A percentile compares a stretch with the other conserved stretches of the same genome.
phyloP scores from a whole-genome alignment of 2,329 filamentous ascomycete genomes.

The Aaosphaeria pasadenensis region DNA sequence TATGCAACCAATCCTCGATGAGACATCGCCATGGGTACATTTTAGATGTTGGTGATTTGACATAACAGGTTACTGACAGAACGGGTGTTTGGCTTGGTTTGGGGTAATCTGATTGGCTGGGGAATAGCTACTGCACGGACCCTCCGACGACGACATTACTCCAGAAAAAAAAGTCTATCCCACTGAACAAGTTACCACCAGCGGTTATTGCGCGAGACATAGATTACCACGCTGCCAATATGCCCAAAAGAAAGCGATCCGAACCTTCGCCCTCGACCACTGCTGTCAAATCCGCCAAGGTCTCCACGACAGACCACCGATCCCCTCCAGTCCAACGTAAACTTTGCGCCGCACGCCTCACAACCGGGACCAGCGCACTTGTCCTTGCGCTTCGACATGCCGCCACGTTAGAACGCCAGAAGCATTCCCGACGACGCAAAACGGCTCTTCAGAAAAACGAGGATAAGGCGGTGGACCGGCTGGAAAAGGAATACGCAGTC shows the following conservation, averaged over 20 bases:
- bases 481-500: slow-evolving; percentile 61
- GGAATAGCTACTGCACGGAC: too few species aligned
- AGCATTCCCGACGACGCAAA: slow-evolving; percentile 63
- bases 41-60: too few species aligned
- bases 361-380: slow-evolving; percentile 49
- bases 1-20: too few species aligned
- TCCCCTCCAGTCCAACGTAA: slow-evolving; percentile 18
- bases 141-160: too few species aligned
- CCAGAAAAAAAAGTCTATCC: too few species aligned
- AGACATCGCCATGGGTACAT: too few species aligned
- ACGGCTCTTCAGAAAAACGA: slow-evolving; percentile 48
- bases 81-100: too few species aligned
- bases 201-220: too few species aligned
- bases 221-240: background rate
- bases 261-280: background rate
- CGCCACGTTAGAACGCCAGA: slow-evolving; percentile 73
- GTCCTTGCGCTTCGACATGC: slow-evolving; percentile 5
- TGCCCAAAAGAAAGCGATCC: slow-evolving; percentile 6
- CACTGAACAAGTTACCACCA: too few species aligned
- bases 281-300: background rate
- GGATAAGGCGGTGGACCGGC: slow-evolving; percentile 49
- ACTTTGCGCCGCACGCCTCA: slow-evolving; percentile 43
- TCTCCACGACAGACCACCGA: slow-evolving; percentile 3
- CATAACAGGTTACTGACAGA: too few species aligned
- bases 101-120: too few species aligned